Evolutionary conservation across 306 rosid species (phyloP).

Genomic region (Astragalus membranaceus): DNA sequence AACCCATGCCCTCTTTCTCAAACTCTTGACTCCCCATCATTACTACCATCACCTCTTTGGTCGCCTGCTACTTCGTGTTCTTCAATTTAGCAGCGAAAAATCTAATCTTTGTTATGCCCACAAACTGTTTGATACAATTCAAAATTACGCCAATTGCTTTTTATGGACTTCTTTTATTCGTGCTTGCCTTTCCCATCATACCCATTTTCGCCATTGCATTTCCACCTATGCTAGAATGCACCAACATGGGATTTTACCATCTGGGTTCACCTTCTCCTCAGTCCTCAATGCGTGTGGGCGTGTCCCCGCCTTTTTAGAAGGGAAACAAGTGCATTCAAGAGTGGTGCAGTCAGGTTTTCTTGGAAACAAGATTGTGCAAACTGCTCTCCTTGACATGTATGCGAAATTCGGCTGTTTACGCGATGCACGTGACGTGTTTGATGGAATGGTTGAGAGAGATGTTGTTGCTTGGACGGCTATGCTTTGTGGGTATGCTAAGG

Average conservation of each 20-base stretch:
- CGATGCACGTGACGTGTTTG: constrained; percentile 52
- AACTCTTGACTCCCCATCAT: constrained; percentile 25
- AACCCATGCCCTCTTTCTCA: constrained; percentile 45
- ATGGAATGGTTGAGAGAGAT: constrained; percentile 51
- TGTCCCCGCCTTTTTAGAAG: constrained; percentile 29
- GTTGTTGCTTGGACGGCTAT: constrained; percentile 69
- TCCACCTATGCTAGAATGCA: constrained; percentile 54
- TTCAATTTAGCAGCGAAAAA: constrained; percentile 1
- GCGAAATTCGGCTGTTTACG: constrained; percentile 46
- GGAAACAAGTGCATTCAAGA: constrained; percentile 52
- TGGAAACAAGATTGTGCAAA: constrained; percentile 53
- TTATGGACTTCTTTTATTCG: constrained; percentile 61
- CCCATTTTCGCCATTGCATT: constrained; percentile 32
- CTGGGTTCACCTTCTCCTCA: constrained; percentile 57
- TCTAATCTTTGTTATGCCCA: constrained; percentile 43
- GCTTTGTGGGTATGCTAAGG: constrained; percentile 56
- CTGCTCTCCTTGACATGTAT: constrained; percentile 62
- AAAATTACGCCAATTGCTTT: constrained; percentile 30
- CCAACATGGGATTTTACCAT: constrained; percentile 36
- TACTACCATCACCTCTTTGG: constrained; percentile 20
- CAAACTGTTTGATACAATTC: constrained; percentile 55
- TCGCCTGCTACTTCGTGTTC: constrained; percentile 31
- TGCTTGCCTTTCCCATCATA: constrained; percentile 24
- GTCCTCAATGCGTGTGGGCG: constrained; percentile 65
- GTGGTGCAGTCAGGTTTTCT: constrained; percentile 38